These are phyloP conservation scores for Magnaporthales sp. DNA, from an alignment of 2,329 filamentous ascomycete genomes.

Conservation along the genomic window DNA sequence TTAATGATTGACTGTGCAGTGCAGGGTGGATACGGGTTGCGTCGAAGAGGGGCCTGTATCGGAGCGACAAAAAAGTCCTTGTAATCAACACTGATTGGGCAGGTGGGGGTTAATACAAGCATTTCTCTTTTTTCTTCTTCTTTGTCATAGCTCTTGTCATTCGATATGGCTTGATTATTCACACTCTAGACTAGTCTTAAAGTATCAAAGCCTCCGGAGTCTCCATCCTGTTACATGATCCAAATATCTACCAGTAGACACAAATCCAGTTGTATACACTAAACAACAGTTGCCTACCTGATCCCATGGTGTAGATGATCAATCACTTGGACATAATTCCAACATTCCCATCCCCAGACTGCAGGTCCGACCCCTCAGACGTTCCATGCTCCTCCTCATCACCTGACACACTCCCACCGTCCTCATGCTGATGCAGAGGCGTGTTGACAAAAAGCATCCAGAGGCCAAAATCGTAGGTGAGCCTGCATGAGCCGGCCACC, in stretches of 20 bases:
- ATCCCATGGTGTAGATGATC: not conserved
- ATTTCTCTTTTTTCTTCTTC: not conserved
- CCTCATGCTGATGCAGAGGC: slow-evolving; percentile 38
- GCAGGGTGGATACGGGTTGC: not conserved
- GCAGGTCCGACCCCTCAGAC: not conserved
- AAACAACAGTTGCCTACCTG: not conserved
- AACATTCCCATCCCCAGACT: not conserved
- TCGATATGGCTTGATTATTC: not conserved
- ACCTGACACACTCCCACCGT: not conserved
- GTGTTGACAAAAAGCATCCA: slow-evolving; percentile 52
- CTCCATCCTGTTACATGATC: too few relatives aligned
- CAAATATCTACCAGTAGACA: not conserved
- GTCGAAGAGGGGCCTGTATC: not conserved
- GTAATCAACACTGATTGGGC: not conserved
- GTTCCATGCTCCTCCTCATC: not conserved
- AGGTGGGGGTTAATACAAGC: slow-evolving; percentile 1
- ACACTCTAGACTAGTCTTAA: not conserved
- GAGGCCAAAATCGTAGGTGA: slow-evolving; percentile 50
- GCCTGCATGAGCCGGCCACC: slow-evolving; percentile 40
- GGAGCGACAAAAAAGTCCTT: not conserved
- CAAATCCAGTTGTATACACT: not conserved
- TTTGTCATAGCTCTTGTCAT: not conserved
- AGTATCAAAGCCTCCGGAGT: too few relatives aligned
- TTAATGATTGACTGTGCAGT: not conserved
- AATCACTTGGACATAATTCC: not conserved